phyloP scores from a whole-genome alignment of 805 yeast species.

The Lachancea thermotolerans region DNA sequence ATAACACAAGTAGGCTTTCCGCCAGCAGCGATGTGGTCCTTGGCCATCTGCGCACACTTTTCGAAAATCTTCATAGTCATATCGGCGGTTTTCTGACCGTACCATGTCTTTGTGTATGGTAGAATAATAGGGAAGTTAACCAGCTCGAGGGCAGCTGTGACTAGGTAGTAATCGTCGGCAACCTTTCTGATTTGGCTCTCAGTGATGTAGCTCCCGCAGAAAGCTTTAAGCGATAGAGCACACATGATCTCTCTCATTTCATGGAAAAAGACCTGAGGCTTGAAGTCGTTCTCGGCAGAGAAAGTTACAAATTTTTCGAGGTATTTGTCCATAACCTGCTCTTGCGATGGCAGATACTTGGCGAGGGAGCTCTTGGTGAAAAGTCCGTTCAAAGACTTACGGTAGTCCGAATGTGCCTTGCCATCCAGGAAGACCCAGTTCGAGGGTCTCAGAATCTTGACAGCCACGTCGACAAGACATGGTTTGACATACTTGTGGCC shows the following conservation, averaged over 20 bases:
- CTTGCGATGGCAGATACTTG: constrained; percentile 78
- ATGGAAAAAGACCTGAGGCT: constrained; percentile 74
- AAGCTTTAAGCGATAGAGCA: constrained; percentile 85
- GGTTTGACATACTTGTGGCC: constrained; percentile 90
- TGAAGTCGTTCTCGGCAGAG: constrained; percentile 45
- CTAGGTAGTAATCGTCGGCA: constrained; percentile 86
- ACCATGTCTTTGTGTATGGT: constrained; percentile 97
- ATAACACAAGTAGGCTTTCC: constrained; percentile 81
- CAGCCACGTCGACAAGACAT: constrained; percentile 96
- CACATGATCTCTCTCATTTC: constrained; percentile 95
- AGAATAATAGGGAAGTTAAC: constrained; percentile 96
- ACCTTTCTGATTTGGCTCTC: constrained; percentile 82
- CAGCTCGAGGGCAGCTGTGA: constrained; percentile 93
- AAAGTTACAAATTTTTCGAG: constrained; percentile 54
- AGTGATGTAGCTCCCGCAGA: constrained; percentile 92
- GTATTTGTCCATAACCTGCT: constrained; percentile 76
- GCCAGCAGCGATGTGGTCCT: constrained; percentile 67
- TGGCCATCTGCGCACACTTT: constrained; percentile 81
- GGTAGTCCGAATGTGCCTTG: constrained; percentile 88
- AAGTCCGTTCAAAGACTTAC: constrained; percentile 82
- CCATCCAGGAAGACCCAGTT: constrained; percentile 99
- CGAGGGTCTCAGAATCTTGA: constrained; percentile 85
- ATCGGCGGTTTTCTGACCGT: constrained; percentile 89
- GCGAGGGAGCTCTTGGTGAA: constrained; percentile 81
- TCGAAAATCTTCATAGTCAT: constrained; percentile 90